A percentile compares a stretch with the other conserved stretches of the same genome.
Evolutionary conservation across 495 filamentous ascomycete genomes (phyloP).

Genomic region (Daldinia childiae): DNA sequence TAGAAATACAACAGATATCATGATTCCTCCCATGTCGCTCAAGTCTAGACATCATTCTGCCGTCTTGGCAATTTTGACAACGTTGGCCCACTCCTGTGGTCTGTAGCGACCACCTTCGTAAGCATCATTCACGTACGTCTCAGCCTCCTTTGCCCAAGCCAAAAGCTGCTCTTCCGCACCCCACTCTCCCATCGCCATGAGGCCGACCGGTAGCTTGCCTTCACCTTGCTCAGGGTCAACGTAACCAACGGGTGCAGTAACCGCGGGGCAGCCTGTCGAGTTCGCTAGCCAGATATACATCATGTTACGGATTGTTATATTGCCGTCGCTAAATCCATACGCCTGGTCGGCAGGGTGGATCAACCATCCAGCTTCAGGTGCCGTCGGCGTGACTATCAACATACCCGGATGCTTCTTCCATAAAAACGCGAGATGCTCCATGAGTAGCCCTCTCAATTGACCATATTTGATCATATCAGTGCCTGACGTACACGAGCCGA

Average conservation of each 20-base stretch:
- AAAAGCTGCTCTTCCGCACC: slow-evolving; percentile 82
- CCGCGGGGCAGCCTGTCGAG: slow-evolving; percentile 78
- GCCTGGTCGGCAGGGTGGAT: slow-evolving; percentile 59
- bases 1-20: neutral
- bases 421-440: slow-evolving; percentile 81
- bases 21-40: neutral
- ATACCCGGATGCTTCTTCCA: slow-evolving; percentile 78
- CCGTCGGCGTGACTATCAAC: slow-evolving; percentile 81
- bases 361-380: slow-evolving; percentile 79
- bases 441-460: slow-evolving; percentile 77
- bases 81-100: slow-evolving; percentile 56
- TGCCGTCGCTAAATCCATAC: slow-evolving; percentile 77
- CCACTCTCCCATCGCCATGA: slow-evolving; percentile 94
- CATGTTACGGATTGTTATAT: slow-evolving; percentile 79
- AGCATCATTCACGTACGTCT: slow-evolving; percentile 58
- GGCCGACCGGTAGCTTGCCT: slow-evolving; percentile 71
- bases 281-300: slow-evolving; percentile 91
- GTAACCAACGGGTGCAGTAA: slow-evolving; percentile 83
- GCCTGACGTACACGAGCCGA: slow-evolving; percentile 70
- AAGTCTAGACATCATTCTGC: slow-evolving; percentile 3
- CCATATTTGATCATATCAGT: slow-evolving; percentile 78
- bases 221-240: slow-evolving; percentile 58
- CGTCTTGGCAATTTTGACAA: slow-evolving; percentile 46
- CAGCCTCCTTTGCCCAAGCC: slow-evolving; percentile 74
- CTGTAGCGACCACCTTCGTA: slow-evolving; percentile 52